phyloP scores from a whole-genome alignment of 1,284 basidiomycete genomes.

The Puccinia coronata region DNA sequence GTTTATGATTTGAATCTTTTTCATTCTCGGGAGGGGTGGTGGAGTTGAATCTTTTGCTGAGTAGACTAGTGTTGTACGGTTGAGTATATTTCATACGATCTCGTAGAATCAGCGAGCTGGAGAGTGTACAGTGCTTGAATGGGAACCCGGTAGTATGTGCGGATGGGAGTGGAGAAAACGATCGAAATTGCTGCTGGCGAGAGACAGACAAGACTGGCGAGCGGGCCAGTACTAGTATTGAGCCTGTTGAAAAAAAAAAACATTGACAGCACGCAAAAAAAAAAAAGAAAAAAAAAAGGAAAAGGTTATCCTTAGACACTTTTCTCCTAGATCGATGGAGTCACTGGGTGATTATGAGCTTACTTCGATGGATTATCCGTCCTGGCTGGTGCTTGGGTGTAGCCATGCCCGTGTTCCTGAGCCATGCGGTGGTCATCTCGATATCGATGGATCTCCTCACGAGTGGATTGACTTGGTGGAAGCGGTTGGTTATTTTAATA shows the following conservation, averaged over 20 bases:
- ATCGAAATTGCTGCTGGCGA: neutral
- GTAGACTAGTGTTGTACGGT: neutral
- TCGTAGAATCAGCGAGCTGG: neutral
- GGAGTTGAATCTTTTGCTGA: conserved; percentile 7
- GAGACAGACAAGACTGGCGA: neutral
- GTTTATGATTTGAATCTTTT: conserved; percentile 10
- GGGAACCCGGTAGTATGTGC: neutral
- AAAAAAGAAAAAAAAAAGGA: too few species aligned
- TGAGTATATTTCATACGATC: conserved; percentile 18
- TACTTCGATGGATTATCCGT: conserved; percentile 9
- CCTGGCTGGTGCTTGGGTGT: neutral
- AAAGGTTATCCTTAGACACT: too few species aligned
- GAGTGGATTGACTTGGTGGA: neutral
- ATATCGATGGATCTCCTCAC: too few species aligned
- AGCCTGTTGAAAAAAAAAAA: too few species aligned
- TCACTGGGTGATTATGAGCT: neutral
- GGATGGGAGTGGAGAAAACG: neutral
- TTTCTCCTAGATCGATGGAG: too few species aligned
- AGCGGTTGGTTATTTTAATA: too few species aligned
- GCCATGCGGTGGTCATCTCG: neutral
- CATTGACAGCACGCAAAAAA: too few species aligned
- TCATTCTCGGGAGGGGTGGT: neutral
- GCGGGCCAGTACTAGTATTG: neutral
- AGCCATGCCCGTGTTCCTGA: neutral
- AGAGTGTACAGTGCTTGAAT: neutral